Percentiles rank a stretch among this genome's conserved stretches.
Evolutionary conservation across 1,284 basidiomycete genomes (phyloP).

Genomic region (Entoloma clypeatum): DNA sequence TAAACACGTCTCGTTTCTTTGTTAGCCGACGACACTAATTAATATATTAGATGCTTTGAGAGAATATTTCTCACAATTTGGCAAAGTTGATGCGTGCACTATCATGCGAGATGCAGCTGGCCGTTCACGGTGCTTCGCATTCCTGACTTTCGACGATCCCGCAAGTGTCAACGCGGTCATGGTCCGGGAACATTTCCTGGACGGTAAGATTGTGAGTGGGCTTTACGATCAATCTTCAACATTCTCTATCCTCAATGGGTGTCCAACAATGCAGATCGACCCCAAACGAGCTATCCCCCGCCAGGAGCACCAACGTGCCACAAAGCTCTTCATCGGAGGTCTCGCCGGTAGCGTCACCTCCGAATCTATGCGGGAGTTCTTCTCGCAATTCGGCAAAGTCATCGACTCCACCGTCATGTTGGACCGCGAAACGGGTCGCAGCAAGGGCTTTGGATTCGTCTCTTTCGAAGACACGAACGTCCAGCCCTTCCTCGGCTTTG

Average conservation of each 20-base stretch:
- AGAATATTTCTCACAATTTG: constrained; percentile 87
- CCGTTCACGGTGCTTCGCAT: constrained; percentile 90
- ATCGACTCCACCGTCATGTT: constrained; percentile 99
- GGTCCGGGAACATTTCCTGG: constrained; percentile 84
- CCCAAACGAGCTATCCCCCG: constrained; percentile 98
- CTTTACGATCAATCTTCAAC: constrained; percentile 2
- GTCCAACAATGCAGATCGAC: constrained; percentile 77
- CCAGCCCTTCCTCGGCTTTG: constrained; percentile 79
- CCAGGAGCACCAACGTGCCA: constrained; percentile 88
- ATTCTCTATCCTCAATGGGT: constrained; percentile 19
- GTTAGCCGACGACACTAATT: constrained; percentile 31
- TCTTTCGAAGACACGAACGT: constrained; percentile 91
- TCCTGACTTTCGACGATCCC: constrained; percentile 87
- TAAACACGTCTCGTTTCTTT: constrained; percentile 40
- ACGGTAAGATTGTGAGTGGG: constrained; percentile 86
- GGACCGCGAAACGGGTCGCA: constrained; percentile 92
- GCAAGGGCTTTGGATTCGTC: constrained; percentile 98
- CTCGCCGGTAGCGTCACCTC: constrained; percentile 90
- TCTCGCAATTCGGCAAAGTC: constrained; percentile 88
- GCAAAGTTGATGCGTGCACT: constrained; percentile 87
- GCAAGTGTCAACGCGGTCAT: constrained; percentile 88
- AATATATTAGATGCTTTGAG: constrained; percentile 75
- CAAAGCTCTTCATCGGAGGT: constrained; percentile 95
- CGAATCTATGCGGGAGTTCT: constrained; percentile 90
- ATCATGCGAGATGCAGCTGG: constrained; percentile 94